A percentile compares a stretch with the other conserved stretches of the same genome.
These are phyloP conservation scores for Litchi chinensis DNA, from an alignment of 345 rosid species.

Conservation along the genomic window DNA sequence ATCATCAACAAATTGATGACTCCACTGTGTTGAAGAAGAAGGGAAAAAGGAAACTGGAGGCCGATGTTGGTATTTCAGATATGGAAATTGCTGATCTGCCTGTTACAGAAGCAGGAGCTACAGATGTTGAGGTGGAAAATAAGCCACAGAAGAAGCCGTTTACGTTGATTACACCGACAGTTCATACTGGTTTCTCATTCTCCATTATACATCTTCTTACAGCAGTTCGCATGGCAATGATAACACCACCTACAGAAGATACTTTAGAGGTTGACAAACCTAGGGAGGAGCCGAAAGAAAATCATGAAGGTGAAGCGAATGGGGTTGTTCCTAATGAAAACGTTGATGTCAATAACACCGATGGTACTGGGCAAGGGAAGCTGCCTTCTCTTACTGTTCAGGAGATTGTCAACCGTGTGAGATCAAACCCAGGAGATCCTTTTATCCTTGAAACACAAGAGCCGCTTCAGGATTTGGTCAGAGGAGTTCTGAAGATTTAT, in stretches of 20 bases:
- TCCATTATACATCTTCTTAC: conserved; percentile 95
- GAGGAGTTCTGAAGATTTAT: conserved; percentile 93
- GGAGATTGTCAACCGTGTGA: conserved; percentile 91
- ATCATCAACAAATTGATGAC: conserved; percentile 50
- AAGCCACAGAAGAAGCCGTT: conserved; percentile 83
- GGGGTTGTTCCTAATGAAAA: conserved; percentile 51
- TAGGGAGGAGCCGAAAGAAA: conserved; percentile 47
- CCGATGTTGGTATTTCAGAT: conserved; percentile 48
- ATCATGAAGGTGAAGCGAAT: conserved; percentile 45
- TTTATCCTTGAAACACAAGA: conserved; percentile 93
- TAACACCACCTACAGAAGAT: conserved; percentile 63
- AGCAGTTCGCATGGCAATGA: conserved; percentile 90
- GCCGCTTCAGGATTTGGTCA: conserved; percentile 92
- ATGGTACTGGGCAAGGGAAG: conserved; percentile 43
- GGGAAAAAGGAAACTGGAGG: conserved; percentile 69
- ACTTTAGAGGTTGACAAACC: conserved; percentile 58
- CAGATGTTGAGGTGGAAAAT: conserved; percentile 66
- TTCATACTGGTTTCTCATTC: conserved; percentile 92
- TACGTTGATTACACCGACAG: conserved; percentile 88
- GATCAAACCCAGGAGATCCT: conserved; percentile 92
- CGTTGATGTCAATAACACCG: conserved; percentile 41
- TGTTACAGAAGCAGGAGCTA: conserved; percentile 42
- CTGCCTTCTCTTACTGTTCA: conserved; percentile 73
- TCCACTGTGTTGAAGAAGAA: conserved; percentile 57
- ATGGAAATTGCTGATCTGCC: conserved; percentile 56